Conservation (phyloP, 768 basidiomycete genomes). For the Amanita inopinata region DNA sequence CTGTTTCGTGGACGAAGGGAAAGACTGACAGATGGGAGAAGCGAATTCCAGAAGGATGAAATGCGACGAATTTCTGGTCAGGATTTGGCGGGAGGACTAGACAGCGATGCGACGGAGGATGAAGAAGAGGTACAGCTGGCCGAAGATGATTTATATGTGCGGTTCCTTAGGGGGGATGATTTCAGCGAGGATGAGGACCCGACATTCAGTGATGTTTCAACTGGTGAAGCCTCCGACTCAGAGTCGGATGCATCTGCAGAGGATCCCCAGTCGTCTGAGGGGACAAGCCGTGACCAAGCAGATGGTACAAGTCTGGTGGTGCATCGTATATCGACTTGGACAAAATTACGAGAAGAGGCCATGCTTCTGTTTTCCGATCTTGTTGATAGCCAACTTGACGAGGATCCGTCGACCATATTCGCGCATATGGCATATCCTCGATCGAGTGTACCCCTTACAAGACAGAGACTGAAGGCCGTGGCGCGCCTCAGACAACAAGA, state of each 20-base stretch:
- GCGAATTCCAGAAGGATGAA: conserved; percentile 11
- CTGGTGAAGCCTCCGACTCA: conserved; percentile 21
- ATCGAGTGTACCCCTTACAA: conserved; percentile 5
- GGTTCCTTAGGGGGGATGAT: conserved; percentile 53
- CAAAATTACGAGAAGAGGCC: conserved; percentile 2
- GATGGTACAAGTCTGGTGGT: not conserved
- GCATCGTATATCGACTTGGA: not conserved
- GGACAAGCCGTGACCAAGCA: not conserved
- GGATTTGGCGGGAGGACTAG: conserved; percentile 9
- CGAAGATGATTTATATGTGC: conserved; percentile 36
- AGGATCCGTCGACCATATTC: conserved; percentile 1
- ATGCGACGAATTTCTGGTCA: conserved; percentile 1
- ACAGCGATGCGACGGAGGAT: conserved; percentile 17
- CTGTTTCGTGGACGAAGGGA: conserved; percentile 7
- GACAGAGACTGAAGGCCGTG: not conserved
- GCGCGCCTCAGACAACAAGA: not conserved
- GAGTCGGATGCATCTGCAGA: conserved; percentile 16
- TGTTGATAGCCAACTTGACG: conserved; percentile 2
- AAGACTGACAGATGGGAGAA: conserved; percentile 9
- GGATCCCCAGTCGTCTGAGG: conserved; percentile 20
- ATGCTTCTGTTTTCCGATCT: conserved; percentile 5
- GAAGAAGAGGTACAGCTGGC: conserved; percentile 15
- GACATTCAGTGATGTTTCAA: conserved; percentile 14
- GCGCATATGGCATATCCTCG: conserved; percentile 8
- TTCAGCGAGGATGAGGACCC: conserved; percentile 31